A percentile compares a stretch with the other conserved stretches of the same genome.
Evolutionary conservation across 805 yeast genomes (phyloP).

Genomic region (Candida hungchunana): DNA sequence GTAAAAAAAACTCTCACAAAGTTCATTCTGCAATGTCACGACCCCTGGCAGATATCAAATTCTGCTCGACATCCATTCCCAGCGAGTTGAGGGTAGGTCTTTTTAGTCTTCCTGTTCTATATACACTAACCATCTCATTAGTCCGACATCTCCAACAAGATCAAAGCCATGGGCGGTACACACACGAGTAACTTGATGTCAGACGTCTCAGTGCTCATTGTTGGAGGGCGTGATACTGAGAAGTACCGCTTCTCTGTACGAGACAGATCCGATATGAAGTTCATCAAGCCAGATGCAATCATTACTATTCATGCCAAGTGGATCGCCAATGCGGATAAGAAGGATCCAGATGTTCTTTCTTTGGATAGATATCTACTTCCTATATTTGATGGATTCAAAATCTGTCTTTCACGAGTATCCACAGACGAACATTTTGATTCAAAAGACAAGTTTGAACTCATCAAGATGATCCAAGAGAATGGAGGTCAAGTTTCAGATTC

Average conservation of each 20-base stretch:
- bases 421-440: slow-evolving; percentile 20
- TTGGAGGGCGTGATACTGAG: slow-evolving; percentile 54
- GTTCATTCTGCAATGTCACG: too few species aligned
- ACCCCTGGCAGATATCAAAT: slow-evolving; percentile 21
- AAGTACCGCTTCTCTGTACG: slow-evolving; percentile 49
- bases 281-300: slow-evolving; percentile 47
- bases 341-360: slow-evolving; percentile 19
- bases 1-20: too few species aligned
- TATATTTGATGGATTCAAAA: slow-evolving; percentile 38
- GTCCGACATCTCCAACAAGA: slow-evolving; percentile 40
- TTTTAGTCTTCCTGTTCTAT: neutral
- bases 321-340: slow-evolving; percentile 46
- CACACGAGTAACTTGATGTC: slow-evolving; percentile 55
- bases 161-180: slow-evolving; percentile 55
- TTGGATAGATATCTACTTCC: slow-evolving; percentile 31
- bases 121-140: neutral
- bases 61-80: slow-evolving; percentile 27
- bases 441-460: slow-evolving; percentile 30
- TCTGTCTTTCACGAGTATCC: slow-evolving; percentile 36
- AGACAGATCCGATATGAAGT: slow-evolving; percentile 51
- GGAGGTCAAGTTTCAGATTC: slow-evolving; percentile 53
- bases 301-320: slow-evolving; percentile 43
- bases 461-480: slow-evolving; percentile 33
- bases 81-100: slow-evolving; percentile 18
- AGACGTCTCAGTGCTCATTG: slow-evolving; percentile 54